Conservation (phyloP, 495 filamentous ascomycete genomes). For the Glutinoglossum americanum region DNA sequence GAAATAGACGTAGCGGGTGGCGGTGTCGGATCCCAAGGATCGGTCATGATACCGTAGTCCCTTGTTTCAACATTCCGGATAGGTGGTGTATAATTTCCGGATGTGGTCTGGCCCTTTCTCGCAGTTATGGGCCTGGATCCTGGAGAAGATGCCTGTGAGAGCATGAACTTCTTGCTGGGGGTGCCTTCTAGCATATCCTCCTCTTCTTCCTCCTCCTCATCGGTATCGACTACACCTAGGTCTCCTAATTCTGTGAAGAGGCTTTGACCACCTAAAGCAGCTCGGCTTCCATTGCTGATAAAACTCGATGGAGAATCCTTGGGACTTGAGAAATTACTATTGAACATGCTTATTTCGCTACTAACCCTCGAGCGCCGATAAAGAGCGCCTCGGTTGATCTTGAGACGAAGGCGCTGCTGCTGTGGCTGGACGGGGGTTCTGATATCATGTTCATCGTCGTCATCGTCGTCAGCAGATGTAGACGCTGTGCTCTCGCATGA, state of each 20-base stretch:
- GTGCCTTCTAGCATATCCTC: constrained; percentile 26
- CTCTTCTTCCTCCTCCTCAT: constrained; percentile 13
- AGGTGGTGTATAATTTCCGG: constrained; percentile 6
- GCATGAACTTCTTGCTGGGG: constrained; percentile 16
- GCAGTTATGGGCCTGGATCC: not conserved
- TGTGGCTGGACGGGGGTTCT: constrained; percentile 41
- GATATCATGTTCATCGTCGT: constrained; percentile 25
- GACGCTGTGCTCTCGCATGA: constrained; percentile 81
- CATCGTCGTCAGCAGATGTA: constrained; percentile 62
- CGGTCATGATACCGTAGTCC: constrained; percentile 77
- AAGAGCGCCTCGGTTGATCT: constrained; percentile 37
- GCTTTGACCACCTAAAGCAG: constrained; percentile 43
- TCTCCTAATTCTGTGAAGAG: constrained; percentile 78
- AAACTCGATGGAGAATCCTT: constrained; percentile 38
- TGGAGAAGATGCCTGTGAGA: constrained; percentile 7
- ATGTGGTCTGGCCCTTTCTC: constrained; percentile 9
- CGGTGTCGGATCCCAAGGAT: constrained; percentile 31
- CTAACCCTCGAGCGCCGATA: constrained; percentile 37
- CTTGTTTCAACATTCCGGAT: constrained; percentile 30
- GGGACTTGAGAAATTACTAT: constrained; percentile 27
- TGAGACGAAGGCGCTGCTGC: constrained; percentile 46
- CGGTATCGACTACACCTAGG: constrained; percentile 43
- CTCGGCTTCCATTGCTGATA: constrained; percentile 25
- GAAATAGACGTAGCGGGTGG: not conserved
- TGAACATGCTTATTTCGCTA: constrained; percentile 36